Evolutionary conservation across 257 asterid genomes (phyloP).

Genomic region (Parsonsia alboflavescens): DNA sequence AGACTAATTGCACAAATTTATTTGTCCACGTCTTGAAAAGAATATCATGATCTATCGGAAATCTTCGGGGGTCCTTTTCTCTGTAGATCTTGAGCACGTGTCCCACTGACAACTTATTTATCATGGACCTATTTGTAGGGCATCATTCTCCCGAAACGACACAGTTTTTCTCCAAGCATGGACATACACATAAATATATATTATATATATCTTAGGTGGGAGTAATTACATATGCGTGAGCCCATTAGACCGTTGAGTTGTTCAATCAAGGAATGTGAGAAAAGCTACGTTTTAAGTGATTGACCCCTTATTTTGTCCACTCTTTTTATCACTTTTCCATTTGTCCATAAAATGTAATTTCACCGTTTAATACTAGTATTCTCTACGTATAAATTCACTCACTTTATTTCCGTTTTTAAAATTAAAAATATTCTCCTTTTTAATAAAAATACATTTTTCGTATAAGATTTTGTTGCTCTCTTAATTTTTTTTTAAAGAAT

Average conservation of each 20-base stretch:
- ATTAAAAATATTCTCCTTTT: no score
- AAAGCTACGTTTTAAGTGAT: background rate
- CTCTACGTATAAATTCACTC: no score
- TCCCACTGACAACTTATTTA: constrained; percentile 18
- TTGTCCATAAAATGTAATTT: background rate
- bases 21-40: constrained; percentile 4
- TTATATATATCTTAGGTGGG: no score
- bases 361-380: no score
- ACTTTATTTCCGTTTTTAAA: no score
- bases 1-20: constrained; percentile 11
- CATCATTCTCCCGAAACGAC: background rate
- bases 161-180: background rate
- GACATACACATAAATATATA: no score
- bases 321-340: background rate
- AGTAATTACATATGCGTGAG: background rate
- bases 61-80: background rate
- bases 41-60: background rate
- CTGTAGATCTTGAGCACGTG: constrained; percentile 25
- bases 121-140: constrained; percentile 8
- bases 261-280: constrained; percentile 6
- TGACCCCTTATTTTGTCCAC: constrained; percentile 13
- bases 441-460: no score
- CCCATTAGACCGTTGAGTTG: constrained; percentile 17
- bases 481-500: no score
- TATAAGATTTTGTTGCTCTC: no score